Conservation (phyloP, 2,329 filamentous ascomycete species). For the Alternaria viburni region DNA sequence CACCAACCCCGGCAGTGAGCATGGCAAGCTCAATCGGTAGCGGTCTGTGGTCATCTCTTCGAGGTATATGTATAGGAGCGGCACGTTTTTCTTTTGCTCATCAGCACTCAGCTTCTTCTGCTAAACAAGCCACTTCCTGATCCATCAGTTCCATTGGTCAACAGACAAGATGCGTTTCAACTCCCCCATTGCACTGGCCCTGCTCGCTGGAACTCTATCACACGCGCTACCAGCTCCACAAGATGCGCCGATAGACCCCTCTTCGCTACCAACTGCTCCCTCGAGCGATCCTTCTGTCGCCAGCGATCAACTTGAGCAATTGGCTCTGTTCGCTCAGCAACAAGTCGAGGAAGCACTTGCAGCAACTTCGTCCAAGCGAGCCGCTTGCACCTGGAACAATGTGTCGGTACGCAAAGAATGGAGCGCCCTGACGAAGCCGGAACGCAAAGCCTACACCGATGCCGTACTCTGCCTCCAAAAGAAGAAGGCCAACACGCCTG, state of each 20-base stretch:
- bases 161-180: slow-evolving; percentile 34
- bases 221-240: slow-evolving; percentile 33
- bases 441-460: slow-evolving; percentile 45
- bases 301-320: slow-evolving; percentile 29
- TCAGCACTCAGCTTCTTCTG: background rate
- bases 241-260: slow-evolving; percentile 14
- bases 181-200: slow-evolving; percentile 26
- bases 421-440: slow-evolving; percentile 28
- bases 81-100: background rate
- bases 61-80: background rate
- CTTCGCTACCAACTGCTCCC: slow-evolving; percentile 24
- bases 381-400: slow-evolving; percentile 30
- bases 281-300: slow-evolving; percentile 31
- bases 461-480: slow-evolving; percentile 45
- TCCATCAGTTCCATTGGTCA: background rate
- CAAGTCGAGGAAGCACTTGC: slow-evolving; percentile 23
- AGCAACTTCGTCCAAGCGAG: slow-evolving; percentile 26
- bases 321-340: slow-evolving; percentile 28
- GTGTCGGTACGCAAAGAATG: slow-evolving; percentile 38
- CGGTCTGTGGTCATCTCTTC: background rate
- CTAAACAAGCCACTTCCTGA: background rate
- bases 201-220: slow-evolving; percentile 32
- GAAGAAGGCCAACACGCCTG: slow-evolving; percentile 38
- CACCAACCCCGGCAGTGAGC: slow-evolving; percentile 5
- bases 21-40: background rate